Evolutionary conservation across 148 eudicot species (phyloP).

Genomic region (Salicornia ramosissima): DNA sequence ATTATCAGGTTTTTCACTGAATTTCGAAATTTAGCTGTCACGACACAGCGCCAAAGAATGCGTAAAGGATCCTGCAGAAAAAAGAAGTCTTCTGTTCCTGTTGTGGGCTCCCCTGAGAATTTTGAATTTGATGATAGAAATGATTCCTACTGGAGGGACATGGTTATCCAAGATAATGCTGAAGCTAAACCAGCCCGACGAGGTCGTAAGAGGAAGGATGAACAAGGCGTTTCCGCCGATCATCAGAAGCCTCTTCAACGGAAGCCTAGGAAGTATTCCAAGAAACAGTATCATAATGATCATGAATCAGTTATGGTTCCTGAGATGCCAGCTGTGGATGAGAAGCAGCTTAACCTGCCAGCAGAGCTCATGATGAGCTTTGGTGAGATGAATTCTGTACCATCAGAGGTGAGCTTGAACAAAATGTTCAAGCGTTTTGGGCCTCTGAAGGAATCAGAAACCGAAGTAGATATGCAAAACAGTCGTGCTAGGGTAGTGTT

Average conservation of each 20-base stretch:
- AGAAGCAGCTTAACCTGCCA: conserved; percentile 45
- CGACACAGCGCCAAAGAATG: conserved; percentile 31
- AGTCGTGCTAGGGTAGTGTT: conserved; percentile 79
- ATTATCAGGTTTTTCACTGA: conserved; percentile 48
- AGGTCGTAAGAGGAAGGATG: conserved; percentile 41
- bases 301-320: conserved; percentile 21
- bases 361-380: conserved; percentile 76
- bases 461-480: conserved; percentile 56
- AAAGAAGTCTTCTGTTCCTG: conserved; percentile 42
- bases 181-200: conserved; percentile 52
- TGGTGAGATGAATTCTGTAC: conserved; percentile 49
- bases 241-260: conserved; percentile 40
- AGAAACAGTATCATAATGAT: conserved; percentile 50
- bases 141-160: conserved; percentile 93
- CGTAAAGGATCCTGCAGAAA: conserved; percentile 51
- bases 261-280: conserved; percentile 43
- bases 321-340: conserved; percentile 31
- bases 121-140: conserved; percentile 85
- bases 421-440: conserved; percentile 88
- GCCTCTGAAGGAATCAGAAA: conserved; percentile 72
- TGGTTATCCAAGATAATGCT: conserved; percentile 66
- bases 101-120: conserved; percentile 45
- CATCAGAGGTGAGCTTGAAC: conserved; percentile 61
- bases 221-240: conserved; percentile 35
- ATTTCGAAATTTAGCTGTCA: conserved; percentile 57